Evolutionary conservation across 2,329 filamentous ascomycete species (phyloP).

Genomic region (Xylariaceae sp.): DNA sequence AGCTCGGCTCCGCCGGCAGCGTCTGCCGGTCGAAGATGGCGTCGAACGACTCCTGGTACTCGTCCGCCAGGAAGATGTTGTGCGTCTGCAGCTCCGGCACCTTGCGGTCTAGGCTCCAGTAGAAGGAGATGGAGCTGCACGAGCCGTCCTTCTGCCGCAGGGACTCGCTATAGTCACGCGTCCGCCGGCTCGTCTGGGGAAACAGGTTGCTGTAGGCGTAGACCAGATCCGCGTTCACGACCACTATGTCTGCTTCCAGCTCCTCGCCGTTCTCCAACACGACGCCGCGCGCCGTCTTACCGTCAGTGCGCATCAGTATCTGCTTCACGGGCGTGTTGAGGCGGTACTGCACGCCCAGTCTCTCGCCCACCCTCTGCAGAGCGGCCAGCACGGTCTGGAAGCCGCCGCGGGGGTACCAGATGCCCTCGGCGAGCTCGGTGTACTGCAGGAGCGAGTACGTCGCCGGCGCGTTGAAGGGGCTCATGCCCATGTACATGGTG

Average conservation of each 20-base stretch:
- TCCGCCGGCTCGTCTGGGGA: conserved; percentile 35
- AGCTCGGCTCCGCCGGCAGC: conserved; percentile 63
- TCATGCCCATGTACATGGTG: conserved; percentile 82
- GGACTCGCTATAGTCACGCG: conserved; percentile 31
- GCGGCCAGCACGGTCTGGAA: conserved; percentile 62
- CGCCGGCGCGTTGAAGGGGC: conserved; percentile 67
- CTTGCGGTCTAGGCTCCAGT: conserved; percentile 60
- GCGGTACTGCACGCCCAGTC: conserved; percentile 57
- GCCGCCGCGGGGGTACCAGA: conserved; percentile 68
- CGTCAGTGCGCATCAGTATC: conserved; percentile 48
- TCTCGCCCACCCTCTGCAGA: conserved; percentile 57
- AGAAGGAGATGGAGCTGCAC: conserved; percentile 71
- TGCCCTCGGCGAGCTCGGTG: conserved; percentile 69
- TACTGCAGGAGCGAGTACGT: conserved; percentile 72
- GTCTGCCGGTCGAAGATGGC: conserved; percentile 65
- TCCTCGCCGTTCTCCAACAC: conserved; percentile 51
- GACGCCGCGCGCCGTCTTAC: conserved; percentile 53
- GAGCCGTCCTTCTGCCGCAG: conserved; percentile 50
- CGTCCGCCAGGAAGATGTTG: conserved; percentile 72
- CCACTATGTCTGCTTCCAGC: conserved; percentile 59
- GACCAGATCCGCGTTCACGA: conserved; percentile 68
- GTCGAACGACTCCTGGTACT: conserved; percentile 69
- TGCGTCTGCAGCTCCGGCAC: conserved; percentile 62
- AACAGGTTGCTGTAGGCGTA: conserved; percentile 70
- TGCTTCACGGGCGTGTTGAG: conserved; percentile 52